These are phyloP conservation scores for Stramenopiles sp. DNA, from an alignment of 352 stramenopile genomes.

Conservation along the genomic window DNA sequence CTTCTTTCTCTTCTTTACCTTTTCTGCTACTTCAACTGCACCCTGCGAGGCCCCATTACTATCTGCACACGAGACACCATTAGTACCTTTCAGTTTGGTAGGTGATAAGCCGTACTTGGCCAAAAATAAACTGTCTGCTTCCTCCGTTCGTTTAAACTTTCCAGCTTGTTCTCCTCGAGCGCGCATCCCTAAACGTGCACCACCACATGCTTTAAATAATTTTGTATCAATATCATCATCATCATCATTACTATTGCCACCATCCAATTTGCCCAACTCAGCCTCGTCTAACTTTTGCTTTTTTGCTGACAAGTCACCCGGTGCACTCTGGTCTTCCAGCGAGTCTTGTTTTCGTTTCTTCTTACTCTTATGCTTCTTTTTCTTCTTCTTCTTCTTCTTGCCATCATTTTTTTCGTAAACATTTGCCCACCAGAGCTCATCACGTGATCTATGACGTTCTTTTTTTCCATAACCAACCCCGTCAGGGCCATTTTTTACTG, in stretches of 20 bases:
- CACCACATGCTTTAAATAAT: slow-evolving; percentile 11
- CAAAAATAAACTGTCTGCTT: slow-evolving; percentile 8
- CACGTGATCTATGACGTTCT: background rate
- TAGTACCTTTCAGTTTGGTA: background rate
- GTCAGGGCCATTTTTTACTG: background rate
- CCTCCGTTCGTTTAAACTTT: slow-evolving; percentile 11
- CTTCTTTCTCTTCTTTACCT: background rate
- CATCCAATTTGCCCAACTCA: background rate
- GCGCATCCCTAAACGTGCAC: background rate
- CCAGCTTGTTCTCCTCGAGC: slow-evolving; percentile 5
- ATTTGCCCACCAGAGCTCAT: background rate
- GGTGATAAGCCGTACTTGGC: background rate
- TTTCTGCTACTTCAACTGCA: slow-evolving; percentile 1
- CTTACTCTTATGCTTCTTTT: background rate
- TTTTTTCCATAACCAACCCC: slow-evolving; percentile 5
- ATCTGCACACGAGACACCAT: background rate
- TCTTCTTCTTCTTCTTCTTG: slow-evolving; percentile 13
- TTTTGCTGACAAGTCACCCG: background rate
- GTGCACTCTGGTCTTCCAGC: no score
- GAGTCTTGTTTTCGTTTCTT: slow-evolving; percentile 3
- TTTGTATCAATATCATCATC: slow-evolving; percentile 4
- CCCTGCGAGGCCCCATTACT: no score
- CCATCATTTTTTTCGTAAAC: background rate
- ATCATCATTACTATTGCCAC: background rate
- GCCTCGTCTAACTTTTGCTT: background rate